Evolutionary conservation across 768 basidiomycete species (phyloP).

Genomic region (Mycena crocata): DNA sequence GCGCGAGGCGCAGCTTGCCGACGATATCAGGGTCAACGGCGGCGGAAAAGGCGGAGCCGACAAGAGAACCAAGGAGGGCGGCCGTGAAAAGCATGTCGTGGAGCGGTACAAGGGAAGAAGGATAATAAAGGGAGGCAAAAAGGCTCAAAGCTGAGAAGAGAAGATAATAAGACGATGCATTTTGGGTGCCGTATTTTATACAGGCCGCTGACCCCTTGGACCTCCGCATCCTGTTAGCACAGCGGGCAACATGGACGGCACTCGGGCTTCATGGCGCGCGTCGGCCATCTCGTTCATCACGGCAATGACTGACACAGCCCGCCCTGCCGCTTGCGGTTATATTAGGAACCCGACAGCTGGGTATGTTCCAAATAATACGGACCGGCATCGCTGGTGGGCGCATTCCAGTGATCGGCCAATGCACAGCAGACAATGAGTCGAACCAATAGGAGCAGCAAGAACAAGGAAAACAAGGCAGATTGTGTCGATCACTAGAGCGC

Average conservation of each 20-base stretch:
- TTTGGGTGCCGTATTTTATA: background rate
- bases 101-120: background rate
- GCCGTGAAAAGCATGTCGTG: slow-evolving; percentile 22
- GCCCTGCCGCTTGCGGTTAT: background rate
- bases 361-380: background rate
- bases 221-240: background rate
- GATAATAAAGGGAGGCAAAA: slow-evolving; percentile 5
- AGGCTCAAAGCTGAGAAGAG: background rate
- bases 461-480: too few relatives aligned
- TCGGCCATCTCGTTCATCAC: slow-evolving; percentile 20
- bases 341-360: background rate
- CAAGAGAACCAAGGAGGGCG: slow-evolving; percentile 1
- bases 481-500: too few relatives aligned
- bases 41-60: background rate
- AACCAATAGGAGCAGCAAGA: background rate
- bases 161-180: background rate
- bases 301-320: slow-evolving; percentile 2
- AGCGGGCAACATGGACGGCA: background rate
- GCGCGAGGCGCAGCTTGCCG: background rate
- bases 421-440: background rate
- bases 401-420: background rate
- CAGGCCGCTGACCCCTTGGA: background rate
- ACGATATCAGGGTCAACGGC: background rate
- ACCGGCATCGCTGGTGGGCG: background rate
- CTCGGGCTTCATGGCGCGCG: slow-evolving; percentile 2